Conservation (phyloP, 352 stramenopile species). For the Globisporangium middletonii region DNA sequence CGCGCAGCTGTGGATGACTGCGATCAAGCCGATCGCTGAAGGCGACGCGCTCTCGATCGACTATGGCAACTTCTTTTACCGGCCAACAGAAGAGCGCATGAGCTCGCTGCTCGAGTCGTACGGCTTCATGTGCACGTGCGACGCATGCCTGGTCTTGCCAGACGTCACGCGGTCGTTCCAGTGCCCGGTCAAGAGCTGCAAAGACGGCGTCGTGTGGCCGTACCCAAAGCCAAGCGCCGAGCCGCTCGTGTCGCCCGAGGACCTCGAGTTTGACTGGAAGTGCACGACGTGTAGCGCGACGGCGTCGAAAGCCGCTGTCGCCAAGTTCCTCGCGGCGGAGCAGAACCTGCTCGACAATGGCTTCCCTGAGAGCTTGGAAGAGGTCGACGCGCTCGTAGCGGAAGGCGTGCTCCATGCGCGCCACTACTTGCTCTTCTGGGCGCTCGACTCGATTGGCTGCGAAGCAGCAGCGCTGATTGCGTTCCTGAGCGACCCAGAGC, state of each 20-base stretch:
- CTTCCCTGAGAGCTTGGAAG: constrained; percentile 54
- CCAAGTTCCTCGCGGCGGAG: constrained; percentile 37
- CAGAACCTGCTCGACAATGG: constrained; percentile 47
- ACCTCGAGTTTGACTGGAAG: constrained; percentile 49
- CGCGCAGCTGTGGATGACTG: constrained; percentile 67
- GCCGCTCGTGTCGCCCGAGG: constrained; percentile 22
- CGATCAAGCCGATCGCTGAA: constrained; percentile 52
- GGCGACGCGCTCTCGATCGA: constrained; percentile 70
- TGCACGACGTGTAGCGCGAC: constrained; percentile 40
- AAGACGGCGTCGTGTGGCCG: constrained; percentile 38
- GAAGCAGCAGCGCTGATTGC: constrained; percentile 33
- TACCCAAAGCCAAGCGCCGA: constrained; percentile 20
- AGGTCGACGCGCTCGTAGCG: constrained; percentile 43
- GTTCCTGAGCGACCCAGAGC: constrained; percentile 26
- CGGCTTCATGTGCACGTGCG: constrained; percentile 58
- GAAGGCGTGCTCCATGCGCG: constrained; percentile 46
- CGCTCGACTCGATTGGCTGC: constrained; percentile 62
- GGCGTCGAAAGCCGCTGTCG: constrained; percentile 24
- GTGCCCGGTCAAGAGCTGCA: constrained; percentile 29
- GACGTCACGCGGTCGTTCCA: constrained; percentile 54
- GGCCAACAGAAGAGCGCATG: constrained; percentile 49
- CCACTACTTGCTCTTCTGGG: constrained; percentile 79
- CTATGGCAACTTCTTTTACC: constrained; percentile 79
- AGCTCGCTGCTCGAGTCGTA: constrained; percentile 55
- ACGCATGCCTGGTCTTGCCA: constrained; percentile 37